Base-by-base conservation (phyloP, 2,329 filamentous ascomycete genomes). In the Didymella lethalis region DNA sequence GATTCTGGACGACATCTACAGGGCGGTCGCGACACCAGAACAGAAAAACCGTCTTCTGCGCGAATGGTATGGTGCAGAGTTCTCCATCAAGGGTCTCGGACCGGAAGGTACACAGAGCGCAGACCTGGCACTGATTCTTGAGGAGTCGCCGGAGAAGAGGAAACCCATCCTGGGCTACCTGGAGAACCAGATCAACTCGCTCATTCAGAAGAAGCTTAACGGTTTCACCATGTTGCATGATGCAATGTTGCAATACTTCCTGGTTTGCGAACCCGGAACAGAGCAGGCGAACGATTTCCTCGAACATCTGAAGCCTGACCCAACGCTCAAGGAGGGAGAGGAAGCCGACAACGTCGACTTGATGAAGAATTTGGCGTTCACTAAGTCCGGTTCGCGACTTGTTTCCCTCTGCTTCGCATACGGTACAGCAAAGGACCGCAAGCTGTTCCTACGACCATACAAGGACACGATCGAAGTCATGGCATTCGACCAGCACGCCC, bases 151-250 rank as follows among this genome's bases (percentile, higher is more conserved):
- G 1, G 92, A 93, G 80, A 98, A 98, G 84, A 87, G 92, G 62
- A 87, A 86, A 14, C 88, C 92, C 0, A 93, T 97, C 65, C 91
- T 98, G 88, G 90, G 90, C 74, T 90, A 91, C 73, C 83, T 98
- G 54, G 85, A 89, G 64, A 90, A 92, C 66, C 86, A 97, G 80
- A 95, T 96, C 82, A 97, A 97, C 78, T 88, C 90, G 62, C 85
- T 99, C 41, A 86, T 98, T 47, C 93, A 99, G 79, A 99, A 99
- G 86, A 95, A 95, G 80, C 89, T 95, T 80, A 96, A 92, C 0
- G 94, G 92, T 10, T 98, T 99, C 79, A 98, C 94, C 2, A 96
- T 99, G 85, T 86, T 99, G 20, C 96, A 99, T 78, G 95, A 98
- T 72, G 95, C 95, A 48, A 97, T 99, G 93, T 83, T 97, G 59